Percentiles rank a stretch among this genome's conserved stretches.
These are phyloP conservation scores for Penicillium manginii DNA, from an alignment of 495 filamentous ascomycete genomes.

Conservation along the genomic window DNA sequence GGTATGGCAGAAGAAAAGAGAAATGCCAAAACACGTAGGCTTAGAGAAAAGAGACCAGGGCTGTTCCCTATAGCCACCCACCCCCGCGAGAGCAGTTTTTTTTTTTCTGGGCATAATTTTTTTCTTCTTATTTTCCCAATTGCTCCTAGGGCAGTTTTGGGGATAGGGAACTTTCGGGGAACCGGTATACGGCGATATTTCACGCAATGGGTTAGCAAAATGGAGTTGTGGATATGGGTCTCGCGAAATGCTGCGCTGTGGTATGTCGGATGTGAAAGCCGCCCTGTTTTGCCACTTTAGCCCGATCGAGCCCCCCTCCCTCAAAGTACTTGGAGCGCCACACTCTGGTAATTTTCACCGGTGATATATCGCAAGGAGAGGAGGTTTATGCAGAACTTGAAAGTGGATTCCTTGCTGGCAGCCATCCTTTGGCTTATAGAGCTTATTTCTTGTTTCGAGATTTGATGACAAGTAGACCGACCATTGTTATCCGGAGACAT, in stretches of 20 bases:
- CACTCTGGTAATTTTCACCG: slow-evolving; percentile 1
- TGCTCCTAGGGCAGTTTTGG: background rate
- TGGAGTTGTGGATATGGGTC: slow-evolving; percentile 17
- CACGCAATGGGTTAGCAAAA: slow-evolving; percentile 12
- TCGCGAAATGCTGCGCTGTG: slow-evolving; percentile 27
- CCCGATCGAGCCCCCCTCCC: slow-evolving; percentile 1
- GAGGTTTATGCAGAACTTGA: background rate
- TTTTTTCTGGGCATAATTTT: background rate
- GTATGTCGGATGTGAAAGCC: slow-evolving; percentile 45
- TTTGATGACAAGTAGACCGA: too few relatives aligned
- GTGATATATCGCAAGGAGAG: background rate
- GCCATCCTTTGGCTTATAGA: background rate
- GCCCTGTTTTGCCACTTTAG: slow-evolving; percentile 28
- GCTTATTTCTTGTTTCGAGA: too few relatives aligned
- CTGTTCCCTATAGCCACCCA: background rate
- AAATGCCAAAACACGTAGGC: background rate
- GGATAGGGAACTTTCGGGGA: background rate
- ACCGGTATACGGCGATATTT: slow-evolving; percentile 5
- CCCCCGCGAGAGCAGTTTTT: background rate
- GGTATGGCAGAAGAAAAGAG: background rate
- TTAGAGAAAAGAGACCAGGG: slow-evolving; percentile 3
- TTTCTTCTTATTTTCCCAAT: background rate
- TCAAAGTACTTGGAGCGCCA: background rate
- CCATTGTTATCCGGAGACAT: too few relatives aligned
- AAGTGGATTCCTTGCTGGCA: background rate